Base-by-base conservation (phyloP, 352 stramenopile genomes). In the Globisporangium canariense region DNA sequence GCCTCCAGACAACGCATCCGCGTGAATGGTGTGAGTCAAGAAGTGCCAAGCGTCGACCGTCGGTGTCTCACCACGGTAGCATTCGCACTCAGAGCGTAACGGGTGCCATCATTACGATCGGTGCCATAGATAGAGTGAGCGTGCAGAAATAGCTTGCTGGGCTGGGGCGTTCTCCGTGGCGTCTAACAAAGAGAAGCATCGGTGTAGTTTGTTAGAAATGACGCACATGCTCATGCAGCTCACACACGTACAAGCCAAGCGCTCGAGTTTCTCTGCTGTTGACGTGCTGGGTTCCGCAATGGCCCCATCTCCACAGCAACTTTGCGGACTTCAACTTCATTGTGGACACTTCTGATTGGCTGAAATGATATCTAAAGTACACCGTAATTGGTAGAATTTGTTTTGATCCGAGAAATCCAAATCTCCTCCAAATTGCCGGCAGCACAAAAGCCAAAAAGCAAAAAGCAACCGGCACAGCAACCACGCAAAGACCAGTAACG, bases 301-400 rank as follows among this genome's bases (percentile, higher is more conserved):
- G 34, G 13, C 7, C n/a, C 34, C 55, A 51, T 40, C 13, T 41
- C 14, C 36, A 20, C 18, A 47, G 13, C 54, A 40, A 40, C 34
- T 38, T 60, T 51, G 36, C 55, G 43, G n/a, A 60, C 55, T 60
- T 60, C 36, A 60, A 60, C 8, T 40, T 11, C 55, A 51, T 60
- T 60, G 7, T 14, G 38, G 0, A 40, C 3, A 5, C 5, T 54
- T 6, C 18, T 53, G 25, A 41, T 62, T 62, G 56, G 56, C 22
- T 63, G 41, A 53, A 54, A 63, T 14, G 13, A 14, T 36, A 14
- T 40, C 2, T 10, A 22, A 28, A 28, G 25, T 28, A 28, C 25
- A 2, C 25, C 25, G 25, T 28, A 28, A 28, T 28, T 28, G 25
- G 25, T 28, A 28, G 25, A 28, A 28, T 28, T 28, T 28, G 25